Conservation (phyloP, 139 green algal species). For the Picochlorum sp. region DNA sequence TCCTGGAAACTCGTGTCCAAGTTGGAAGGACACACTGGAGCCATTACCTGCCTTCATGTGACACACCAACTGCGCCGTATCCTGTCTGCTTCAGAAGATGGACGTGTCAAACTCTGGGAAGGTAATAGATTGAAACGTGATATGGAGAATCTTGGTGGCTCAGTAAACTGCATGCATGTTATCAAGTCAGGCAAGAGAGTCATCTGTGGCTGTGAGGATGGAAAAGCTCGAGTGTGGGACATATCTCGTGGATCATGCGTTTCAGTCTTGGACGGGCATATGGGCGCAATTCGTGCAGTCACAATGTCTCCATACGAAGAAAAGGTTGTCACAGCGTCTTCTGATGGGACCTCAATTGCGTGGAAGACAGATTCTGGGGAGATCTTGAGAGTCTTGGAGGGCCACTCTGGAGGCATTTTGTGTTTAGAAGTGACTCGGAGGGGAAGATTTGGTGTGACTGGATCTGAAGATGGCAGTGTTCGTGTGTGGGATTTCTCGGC, state of each 20-base stretch:
- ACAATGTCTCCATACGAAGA: conserved; percentile 30
- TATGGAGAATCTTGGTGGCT: too few relatives aligned
- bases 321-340: conserved; percentile 39
- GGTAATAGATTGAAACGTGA: too few relatives aligned
- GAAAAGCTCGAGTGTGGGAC: conserved; percentile 48
- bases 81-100: conserved; percentile 55
- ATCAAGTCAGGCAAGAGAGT: conserved; percentile 17
- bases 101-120: conserved; percentile 67
- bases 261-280: conserved; percentile 28
- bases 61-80: conserved; percentile 15
- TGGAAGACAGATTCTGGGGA: conserved; percentile 24
- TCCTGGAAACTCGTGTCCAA: conserved; percentile 29
- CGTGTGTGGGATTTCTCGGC: conserved; percentile 42
- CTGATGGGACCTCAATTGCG: conserved; percentile 24
- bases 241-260: conserved; percentile 25
- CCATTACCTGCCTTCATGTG: conserved; percentile 53
- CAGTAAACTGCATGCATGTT: too few relatives aligned
- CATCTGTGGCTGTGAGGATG: conserved; percentile 51
- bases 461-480: conserved; percentile 33
- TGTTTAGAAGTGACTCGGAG: conserved; percentile 45
- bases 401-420: conserved; percentile 49
- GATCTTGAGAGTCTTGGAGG: conserved; percentile 44
- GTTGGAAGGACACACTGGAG: conserved; percentile 54
- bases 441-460: conserved; percentile 42
- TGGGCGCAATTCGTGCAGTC: conserved; percentile 50